Conservation (phyloP, 257 asterid species). For the Thymus quinquecostatus region DNA sequence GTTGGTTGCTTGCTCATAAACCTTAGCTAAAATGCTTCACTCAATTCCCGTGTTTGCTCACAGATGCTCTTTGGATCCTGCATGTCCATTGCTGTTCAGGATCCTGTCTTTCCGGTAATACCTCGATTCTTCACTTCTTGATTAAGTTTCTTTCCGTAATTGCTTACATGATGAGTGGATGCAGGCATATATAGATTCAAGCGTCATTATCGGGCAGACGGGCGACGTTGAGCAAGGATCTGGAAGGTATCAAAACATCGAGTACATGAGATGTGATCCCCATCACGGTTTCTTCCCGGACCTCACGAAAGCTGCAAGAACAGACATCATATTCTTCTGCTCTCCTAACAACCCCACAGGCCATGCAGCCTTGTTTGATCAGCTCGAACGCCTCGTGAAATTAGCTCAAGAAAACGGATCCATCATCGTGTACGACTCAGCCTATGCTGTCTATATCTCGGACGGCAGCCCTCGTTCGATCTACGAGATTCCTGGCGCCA, state of each 20-base stretch:
- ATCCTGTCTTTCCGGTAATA: slow-evolving; percentile 83
- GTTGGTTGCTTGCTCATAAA: neutral
- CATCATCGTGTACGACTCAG: slow-evolving; percentile 75
- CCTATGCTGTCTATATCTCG: slow-evolving; percentile 64
- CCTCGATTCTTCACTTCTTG: slow-evolving; percentile 18
- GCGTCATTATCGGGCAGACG: slow-evolving; percentile 79
- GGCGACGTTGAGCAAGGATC: slow-evolving; percentile 59
- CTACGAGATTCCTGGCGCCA: slow-evolving; percentile 78
- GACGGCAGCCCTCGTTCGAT: slow-evolving; percentile 81
- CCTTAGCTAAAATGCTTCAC: neutral
- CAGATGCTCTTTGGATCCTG: slow-evolving; percentile 86
- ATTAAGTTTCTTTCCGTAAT: neutral
- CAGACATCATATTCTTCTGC: slow-evolving; percentile 84
- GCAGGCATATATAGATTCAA: slow-evolving; percentile 88
- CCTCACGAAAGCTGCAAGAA: slow-evolving; percentile 52
- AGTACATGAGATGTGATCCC: slow-evolving; percentile 74
- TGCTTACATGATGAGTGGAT: neutral
- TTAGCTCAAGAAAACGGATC: slow-evolving; percentile 79
- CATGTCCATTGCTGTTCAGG: slow-evolving; percentile 77
- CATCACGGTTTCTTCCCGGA: slow-evolving; percentile 74
- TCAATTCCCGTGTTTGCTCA: slow-evolving; percentile 21
- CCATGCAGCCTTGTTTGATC: slow-evolving; percentile 70
- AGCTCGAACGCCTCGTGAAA: slow-evolving; percentile 59
- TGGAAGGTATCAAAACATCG: slow-evolving; percentile 60
- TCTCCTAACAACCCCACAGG: slow-evolving; percentile 93